These are phyloP conservation scores for Tolypocladium paradoxum DNA, from an alignment of 2,329 filamentous ascomycete genomes.

Conservation along the genomic window DNA sequence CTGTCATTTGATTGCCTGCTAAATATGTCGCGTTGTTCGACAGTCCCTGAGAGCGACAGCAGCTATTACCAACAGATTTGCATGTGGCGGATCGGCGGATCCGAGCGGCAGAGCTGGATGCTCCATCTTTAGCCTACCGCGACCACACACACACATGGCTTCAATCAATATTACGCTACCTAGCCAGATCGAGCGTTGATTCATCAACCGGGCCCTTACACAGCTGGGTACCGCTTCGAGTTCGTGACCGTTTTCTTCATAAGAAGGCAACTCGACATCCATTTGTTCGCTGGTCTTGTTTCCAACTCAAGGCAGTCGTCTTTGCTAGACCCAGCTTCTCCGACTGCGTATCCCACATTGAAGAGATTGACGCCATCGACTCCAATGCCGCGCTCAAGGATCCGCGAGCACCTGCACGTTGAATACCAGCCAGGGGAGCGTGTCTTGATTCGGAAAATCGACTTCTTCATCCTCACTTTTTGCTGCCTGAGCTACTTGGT, in stretches of 20 bases:
- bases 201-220: not conserved
- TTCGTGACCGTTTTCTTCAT: not conserved
- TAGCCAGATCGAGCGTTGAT: not conserved
- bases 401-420: constrained; percentile 23
- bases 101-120: not conserved
- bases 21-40: not conserved
- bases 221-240: no score
- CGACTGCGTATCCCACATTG: not conserved
- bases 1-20: not conserved
- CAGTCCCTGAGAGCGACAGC: not conserved
- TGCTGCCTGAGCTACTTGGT: constrained; percentile 49
- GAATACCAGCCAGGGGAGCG: constrained; percentile 27
- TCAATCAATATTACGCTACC: not conserved
- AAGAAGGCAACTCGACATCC: not conserved
- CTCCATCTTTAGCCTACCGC: not conserved
- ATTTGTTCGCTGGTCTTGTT: no score
- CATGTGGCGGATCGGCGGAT: not conserved
- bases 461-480: constrained; percentile 55
- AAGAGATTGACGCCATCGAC: not conserved
- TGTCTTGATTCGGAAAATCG: constrained; percentile 44
- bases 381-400: not conserved
- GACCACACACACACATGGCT: not conserved
- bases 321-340: not conserved
- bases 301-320: not conserved
- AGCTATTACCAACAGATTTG: not conserved